Base-by-base conservation (phyloP, 2,329 filamentous ascomycete species). In the Parastagonospora nodorum region DNA sequence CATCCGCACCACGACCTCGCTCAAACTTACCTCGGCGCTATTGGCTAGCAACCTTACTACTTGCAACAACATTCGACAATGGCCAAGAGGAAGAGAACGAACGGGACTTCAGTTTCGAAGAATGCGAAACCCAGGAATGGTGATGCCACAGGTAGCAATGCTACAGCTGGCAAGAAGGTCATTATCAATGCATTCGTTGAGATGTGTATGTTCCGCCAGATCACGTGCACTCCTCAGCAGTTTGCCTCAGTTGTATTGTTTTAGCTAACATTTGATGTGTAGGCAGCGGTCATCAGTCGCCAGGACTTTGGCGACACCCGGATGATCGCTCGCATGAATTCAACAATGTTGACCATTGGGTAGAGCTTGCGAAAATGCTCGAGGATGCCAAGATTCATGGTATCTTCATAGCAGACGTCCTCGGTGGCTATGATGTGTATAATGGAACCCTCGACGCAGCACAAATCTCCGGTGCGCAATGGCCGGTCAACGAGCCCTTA, bases 401-500 rank as follows among this genome's bases (percentile, higher is more conserved):
- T 11, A 72, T 76, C 41, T 76, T 76, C 53, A 68, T 76, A 43
- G 74, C 74, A 15, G 74, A 76, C 50, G 72, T 74, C 2, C 77
- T 88, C 71, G 67, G 66, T 52, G 84, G 84, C 5, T 88, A 89
- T 63, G 86, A 90, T 74, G 85, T 89, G 4, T 89, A 88, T 71
- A 84, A 84, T 51, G 81, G 84, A 4, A 86, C 83, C 52, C 76
- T 88, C 2, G 79, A 81, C 2, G 81, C 86, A 0, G 83, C 85
- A 0, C 80, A 88, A 42, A 68, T 78, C 1, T 83, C 84, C 0
- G 87, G 84, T 1, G 84, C 86, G 0, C 87, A 89, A 68, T 89
- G 84, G 80, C 87, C 87, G 0, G 84, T 88, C n/a, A 88, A 87
- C 52, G 86, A 89, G 65, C 86, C 86, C 0, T 64, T 89, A 1